phyloP scores from a whole-genome alignment of 2,329 filamentous ascomycete genomes.

The Domatiomyces catenatus region DNA sequence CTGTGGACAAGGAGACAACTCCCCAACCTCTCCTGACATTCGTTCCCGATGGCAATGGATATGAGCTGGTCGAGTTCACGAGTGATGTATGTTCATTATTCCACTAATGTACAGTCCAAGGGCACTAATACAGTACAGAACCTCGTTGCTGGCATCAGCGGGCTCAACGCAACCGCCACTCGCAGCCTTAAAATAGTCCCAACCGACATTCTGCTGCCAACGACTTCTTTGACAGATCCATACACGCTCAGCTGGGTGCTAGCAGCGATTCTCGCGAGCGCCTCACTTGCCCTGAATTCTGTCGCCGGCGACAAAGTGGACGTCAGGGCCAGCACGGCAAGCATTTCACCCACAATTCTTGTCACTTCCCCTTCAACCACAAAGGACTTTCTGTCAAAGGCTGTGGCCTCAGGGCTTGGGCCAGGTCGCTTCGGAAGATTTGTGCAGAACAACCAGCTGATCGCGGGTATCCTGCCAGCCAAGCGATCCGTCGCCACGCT shows the following conservation, averaged over 20 bases:
- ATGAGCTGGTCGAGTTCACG: slow-evolving; percentile 67
- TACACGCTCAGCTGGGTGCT: slow-evolving; percentile 70
- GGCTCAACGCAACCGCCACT: slow-evolving; percentile 61
- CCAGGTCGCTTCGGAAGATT: slow-evolving; percentile 21
- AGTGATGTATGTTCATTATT: slow-evolving; percentile 36
- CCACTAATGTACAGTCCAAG: slow-evolving; percentile 8
- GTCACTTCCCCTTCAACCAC: slow-evolving; percentile 43
- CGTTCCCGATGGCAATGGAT: slow-evolving; percentile 28
- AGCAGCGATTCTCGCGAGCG: slow-evolving; percentile 67
- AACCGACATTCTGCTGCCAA: slow-evolving; percentile 70
- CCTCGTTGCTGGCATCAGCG: slow-evolving; percentile 71
- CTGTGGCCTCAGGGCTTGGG: slow-evolving; percentile 30
- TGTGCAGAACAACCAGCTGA: slow-evolving; percentile 48
- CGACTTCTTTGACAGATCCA: slow-evolving; percentile 62
- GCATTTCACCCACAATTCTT: slow-evolving; percentile 54
- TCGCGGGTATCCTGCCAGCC: slow-evolving; percentile 41
- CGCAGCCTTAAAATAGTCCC: slow-evolving; percentile 56
- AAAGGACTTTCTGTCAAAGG: slow-evolving; percentile 49
- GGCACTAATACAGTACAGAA: slow-evolving; percentile 35
- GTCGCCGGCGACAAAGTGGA: slow-evolving; percentile 61
- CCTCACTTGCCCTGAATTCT: slow-evolving; percentile 75
- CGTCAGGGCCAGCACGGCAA: slow-evolving; percentile 56
- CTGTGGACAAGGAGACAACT: slow-evolving; percentile 38
- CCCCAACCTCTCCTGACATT: slow-evolving; percentile 32
- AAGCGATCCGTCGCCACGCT: slow-evolving; percentile 38